Base-by-base conservation (phyloP, 139 green algal genomes). In the Coccomyxa sp. region DNA sequence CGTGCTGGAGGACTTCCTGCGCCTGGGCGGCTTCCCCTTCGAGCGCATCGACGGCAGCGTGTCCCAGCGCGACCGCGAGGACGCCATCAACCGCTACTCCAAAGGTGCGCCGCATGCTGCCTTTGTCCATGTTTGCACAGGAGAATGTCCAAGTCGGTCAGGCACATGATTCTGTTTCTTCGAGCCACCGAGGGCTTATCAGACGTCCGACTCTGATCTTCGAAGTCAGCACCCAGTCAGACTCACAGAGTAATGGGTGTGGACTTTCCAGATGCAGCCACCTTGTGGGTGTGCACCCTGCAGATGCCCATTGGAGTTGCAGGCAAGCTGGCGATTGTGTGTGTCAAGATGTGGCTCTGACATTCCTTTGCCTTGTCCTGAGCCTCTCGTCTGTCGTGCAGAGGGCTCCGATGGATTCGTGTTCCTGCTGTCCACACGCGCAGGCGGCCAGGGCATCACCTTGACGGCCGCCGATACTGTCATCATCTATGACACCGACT, bases 401-500 rank as follows among this genome's bases (percentile, higher is more conserved):
- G 71, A 77, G 71, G 71, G 71, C 14, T 77, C 71, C 13, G 86
- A 87, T 60, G 84, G 88, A 32, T 98, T 98, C 90, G 90, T 94
- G 28, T 98, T 98, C 87, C 91, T 98, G 85, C 89, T 98, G 78
- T 97, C 94, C 77, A 98, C 95, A 1, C 90, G 93, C 1, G 96
- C 96, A 21, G 96, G 96, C 31, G 96, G 96, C 3, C 94, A 98
- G 89, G 96, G 96, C 86, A 98, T 99, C 93, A 98, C 95, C 0
- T 94, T 99, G 31, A 98, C 96, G 0, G 90, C 95, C 0, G 96
- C 96, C 21, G 96, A 99, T 88, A 98, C 94, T 0, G 90, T 90
- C 80, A 95, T 99, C 87, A 95, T 99, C 67, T 99, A 97, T 82
- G 96, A 99, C 91, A 92, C 80, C 21, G 96, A 98, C 86, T 98